Evolutionary conservation across 108 stramenopile genomes (phyloP), one percentile per base, ranked within the genome.

Genomic region (Cyclostephanos tholiformis): DNA sequence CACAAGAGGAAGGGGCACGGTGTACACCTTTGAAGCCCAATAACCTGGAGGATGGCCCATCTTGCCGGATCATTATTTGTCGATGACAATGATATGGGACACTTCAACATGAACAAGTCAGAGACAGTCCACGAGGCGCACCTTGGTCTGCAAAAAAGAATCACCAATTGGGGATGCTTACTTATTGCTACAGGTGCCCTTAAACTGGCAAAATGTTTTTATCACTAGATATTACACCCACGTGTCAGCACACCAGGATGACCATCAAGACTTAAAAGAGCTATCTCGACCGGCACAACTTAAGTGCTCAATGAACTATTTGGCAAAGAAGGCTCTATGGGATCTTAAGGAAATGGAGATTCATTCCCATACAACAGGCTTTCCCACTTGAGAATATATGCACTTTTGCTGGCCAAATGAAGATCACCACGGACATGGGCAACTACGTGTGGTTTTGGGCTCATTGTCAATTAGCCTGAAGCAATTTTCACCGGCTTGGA

Each of bases 171-270:
- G 71, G 71, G 71, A 13, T 14, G 25, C 7, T 10, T 61, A 19
- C 38, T 71, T 8, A 55, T 71, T 2, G 71, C 71, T 0, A 38
- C 71, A 6, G 71, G 71, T 11, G 39, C 71, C 19, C 36, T 58
- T 6, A 71, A 71, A 46, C 58, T 63, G 0, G 12, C 6, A 16
- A 65, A 65, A 65, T 65, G 63, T 27, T 65, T 65, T 16, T 65
- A 38, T 19, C 50, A 63, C 25, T 0, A 20, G 61, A 19, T 0
- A 16, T 0, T 63, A 52, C 38, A 10, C 16, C 0, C 62, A 72
- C 53, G 71, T 72, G 16, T 22, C 23, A n/a, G 71, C 71, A 4
- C 71, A 72, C 63, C 71, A 72, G 29, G 71, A 72, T 39, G 71
- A 72, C 20, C 25, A 19, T 4, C 22, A 35, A 7, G 8, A 1